Evolutionary conservation across 2,329 filamentous ascomycete genomes (phyloP).

Genomic region (Neonectria hederae): DNA sequence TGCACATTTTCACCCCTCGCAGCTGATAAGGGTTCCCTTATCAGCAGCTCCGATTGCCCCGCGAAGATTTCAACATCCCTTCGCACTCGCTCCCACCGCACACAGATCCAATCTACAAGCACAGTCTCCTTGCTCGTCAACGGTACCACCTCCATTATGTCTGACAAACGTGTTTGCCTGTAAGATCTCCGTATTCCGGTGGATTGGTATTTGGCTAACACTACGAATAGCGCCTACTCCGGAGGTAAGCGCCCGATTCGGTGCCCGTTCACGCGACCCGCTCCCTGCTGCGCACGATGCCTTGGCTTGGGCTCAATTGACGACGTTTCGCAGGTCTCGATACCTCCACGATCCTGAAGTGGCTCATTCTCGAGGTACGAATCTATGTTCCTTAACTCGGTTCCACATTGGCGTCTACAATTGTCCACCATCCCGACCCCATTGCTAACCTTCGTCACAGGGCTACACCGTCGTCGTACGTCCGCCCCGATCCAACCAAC

Average conservation of each 20-base stretch:
- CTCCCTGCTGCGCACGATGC: too few species aligned
- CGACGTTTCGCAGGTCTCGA: not conserved
- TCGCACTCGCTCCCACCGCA: too few species aligned
- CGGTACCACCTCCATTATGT: not conserved
- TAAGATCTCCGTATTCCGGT: not conserved
- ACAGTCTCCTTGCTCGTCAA: too few species aligned
- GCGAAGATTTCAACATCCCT: too few species aligned
- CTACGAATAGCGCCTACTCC: not conserved
- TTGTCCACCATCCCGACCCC: not conserved
- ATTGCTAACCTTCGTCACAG: not conserved
- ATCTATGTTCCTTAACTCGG: not conserved
- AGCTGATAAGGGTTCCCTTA: too few species aligned
- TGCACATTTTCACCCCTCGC: too few species aligned
- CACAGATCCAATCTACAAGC: too few species aligned
- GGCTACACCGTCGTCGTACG: conserved; percentile 14
- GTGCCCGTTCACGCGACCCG: too few species aligned
- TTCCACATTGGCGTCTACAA: too few species aligned
- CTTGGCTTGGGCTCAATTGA: not conserved
- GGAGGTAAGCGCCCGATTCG: not conserved
- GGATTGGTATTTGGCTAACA: not conserved
- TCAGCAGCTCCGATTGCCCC: too few species aligned
- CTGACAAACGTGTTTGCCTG: not conserved
- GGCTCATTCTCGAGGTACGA: not conserved
- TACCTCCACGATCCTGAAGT: conserved; percentile 4
- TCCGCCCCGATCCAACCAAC: not conserved